phyloP scores from a whole-genome alignment of 169 alveolate genomes.

The Blepharisma undulans region DNA sequence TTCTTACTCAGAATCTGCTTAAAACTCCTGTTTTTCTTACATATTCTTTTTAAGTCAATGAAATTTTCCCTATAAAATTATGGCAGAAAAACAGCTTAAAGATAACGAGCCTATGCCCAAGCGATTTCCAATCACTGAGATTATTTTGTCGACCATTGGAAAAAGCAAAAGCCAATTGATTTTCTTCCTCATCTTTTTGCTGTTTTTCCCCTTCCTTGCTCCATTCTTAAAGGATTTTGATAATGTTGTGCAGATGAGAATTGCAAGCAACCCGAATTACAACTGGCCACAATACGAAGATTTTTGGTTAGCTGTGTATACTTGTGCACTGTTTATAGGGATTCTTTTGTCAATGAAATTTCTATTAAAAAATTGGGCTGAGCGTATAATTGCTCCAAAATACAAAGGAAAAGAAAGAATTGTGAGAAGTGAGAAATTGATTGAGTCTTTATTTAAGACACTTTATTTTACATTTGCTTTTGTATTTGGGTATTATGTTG shows the following conservation, averaged over 20 bases:
- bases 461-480: slow-evolving; percentile 32
- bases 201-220: slow-evolving; percentile 20
- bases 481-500: slow-evolving; percentile 1
- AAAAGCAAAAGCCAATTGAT: slow-evolving; percentile 19
- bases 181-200: slow-evolving; percentile 10
- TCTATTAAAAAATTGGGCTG: background rate
- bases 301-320: background rate
- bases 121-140: slow-evolving; percentile 18
- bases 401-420: slow-evolving; percentile 35
- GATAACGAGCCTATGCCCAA: background rate
- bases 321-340: background rate
- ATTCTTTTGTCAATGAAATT: background rate
- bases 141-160: background rate
- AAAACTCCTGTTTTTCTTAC: background rate
- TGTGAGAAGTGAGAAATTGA: background rate
- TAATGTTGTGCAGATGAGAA: background rate
- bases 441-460: slow-evolving; percentile 2
- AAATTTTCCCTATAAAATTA: background rate
- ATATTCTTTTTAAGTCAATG: background rate
- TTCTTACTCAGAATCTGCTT: background rate
- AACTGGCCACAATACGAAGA: slow-evolving; percentile 29
- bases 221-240: slow-evolving; percentile 17
- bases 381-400: background rate
- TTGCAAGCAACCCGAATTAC: slow-evolving; percentile 6
- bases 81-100: background rate